Evolutionary conservation across 192 early-diverging fungal species (phyloP).

Genomic region (Mortierella hygrophila): DNA sequence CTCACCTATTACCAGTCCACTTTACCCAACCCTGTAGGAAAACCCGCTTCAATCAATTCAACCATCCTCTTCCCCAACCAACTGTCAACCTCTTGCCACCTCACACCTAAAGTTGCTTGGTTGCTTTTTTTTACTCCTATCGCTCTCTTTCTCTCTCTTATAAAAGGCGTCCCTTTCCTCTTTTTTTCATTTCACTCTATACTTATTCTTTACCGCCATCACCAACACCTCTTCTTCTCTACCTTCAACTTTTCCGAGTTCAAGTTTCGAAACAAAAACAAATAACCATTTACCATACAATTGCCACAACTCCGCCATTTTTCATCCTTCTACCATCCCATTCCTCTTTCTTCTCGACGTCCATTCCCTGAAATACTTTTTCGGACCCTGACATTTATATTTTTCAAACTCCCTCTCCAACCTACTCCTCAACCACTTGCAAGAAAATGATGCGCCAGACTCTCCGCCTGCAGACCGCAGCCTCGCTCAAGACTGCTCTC

Average conservation of each 20-base stretch:
- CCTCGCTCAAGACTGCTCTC: slow-evolving; percentile 34
- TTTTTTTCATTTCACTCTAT: not conserved
- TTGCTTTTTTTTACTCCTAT: not conserved
- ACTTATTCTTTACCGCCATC: not conserved
- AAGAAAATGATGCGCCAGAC: slow-evolving; percentile 43
- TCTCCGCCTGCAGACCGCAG: slow-evolving; percentile 26
- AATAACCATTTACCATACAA: not conserved
- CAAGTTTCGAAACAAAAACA: not conserved
- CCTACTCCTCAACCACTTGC: not conserved
- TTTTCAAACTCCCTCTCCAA: not conserved
- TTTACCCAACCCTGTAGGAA: too few species aligned
- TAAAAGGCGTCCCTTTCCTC: not conserved
- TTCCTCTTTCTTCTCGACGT: not conserved
- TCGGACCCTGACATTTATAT: not conserved
- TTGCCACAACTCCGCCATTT: not conserved
- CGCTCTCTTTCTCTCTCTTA: not conserved
- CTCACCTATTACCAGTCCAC: too few species aligned
- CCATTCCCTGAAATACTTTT: not conserved
- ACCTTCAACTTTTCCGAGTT: not conserved
- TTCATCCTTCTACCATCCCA: not conserved
- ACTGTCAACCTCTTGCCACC: not conserved
- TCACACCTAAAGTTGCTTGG: not conserved
- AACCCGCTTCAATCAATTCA: not conserved
- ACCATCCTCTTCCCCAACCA: too few species aligned
- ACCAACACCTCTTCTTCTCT: not conserved